Conservation (phyloP, 768 basidiomycete genomes). For the Lactarius akahatsu region DNA sequence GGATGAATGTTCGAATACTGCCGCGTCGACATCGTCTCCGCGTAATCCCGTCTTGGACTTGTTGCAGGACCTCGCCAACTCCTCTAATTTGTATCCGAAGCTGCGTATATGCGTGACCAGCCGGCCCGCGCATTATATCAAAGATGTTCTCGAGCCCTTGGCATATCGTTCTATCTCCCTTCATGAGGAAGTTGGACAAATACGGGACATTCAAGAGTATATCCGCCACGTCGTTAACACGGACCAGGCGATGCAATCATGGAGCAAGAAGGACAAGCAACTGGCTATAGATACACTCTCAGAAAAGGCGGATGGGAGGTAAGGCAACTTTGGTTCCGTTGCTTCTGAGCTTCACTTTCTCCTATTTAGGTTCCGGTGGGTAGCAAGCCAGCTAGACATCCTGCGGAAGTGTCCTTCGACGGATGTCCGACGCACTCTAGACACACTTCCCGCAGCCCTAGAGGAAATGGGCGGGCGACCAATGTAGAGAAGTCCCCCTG, state of each 20-base stretch:
- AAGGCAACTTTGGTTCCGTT: background rate
- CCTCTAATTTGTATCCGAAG: background rate
- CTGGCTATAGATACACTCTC: slow-evolving; percentile 8
- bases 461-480: background rate
- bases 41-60: slow-evolving; percentile 10
- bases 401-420: background rate
- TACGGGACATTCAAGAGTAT: slow-evolving; percentile 5
- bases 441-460: background rate
- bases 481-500: background rate
- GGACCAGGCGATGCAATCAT: slow-evolving; percentile 3
- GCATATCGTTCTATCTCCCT: background rate
- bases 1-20: slow-evolving; percentile 5
- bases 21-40: slow-evolving; percentile 5
- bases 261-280: slow-evolving; percentile 2
- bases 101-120: slow-evolving; percentile 18
- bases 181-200: slow-evolving; percentile 10
- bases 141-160: background rate
- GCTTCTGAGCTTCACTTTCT: background rate
- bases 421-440: background rate
- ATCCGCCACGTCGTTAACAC: slow-evolving; percentile 7
- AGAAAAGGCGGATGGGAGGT: slow-evolving; percentile 9
- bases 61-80: slow-evolving; percentile 3
- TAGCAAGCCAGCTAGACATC: slow-evolving; percentile 6
- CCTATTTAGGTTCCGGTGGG: slow-evolving; percentile 10
- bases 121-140: slow-evolving; percentile 17